Base-by-base conservation (phyloP, 148 eudicot genomes). In the Talinum fruticosum region DNA sequence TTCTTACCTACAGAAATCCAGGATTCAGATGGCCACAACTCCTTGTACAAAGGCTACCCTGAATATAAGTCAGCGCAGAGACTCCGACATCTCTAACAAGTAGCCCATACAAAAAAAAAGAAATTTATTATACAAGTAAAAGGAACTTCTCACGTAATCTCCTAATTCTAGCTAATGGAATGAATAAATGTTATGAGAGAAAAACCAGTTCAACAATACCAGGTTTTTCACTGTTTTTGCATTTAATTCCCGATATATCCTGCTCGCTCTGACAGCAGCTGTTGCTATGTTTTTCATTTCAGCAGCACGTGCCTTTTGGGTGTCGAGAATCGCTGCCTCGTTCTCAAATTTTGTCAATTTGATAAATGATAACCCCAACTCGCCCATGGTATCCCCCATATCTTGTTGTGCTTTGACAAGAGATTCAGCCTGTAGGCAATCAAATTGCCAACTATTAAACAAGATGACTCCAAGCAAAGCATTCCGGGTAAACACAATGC, bases 301-400 rank as follows among this genome's bases (percentile, higher is more conserved):
- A 81, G 86, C 80, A 64, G 97, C 99, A 38, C 90, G 87, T 54
- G 76, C 57, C 75, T 79, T 88, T 79, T 96, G 97, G 67, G 91
- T 84, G 75, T 88, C 83, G 19, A 83, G 53, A 61, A 79, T 24
- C 2, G 97, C 93, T 74, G 87, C 79, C 86, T 90, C 87, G 62
- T 90, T 91, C 83, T 96, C 99, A 84, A 96, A 90, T 76, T 93
- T 96, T 26, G 97, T 87, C 85, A 96, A 78, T 84, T 93, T 96
- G 38, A 96, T 86, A 76, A 91, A 90, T 37, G 97, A 87, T 35
- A 96, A 78, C 62, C 99, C 99, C 78, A 96, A 79, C 54, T 90
- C 97, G 53, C 99, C 99, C 94, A 92, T 86, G 29, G 97, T 89
- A 75, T 93, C 96, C 57, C 93, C 97, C 88, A 91, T 87, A 57